These are phyloP conservation scores for Debaryomyces fabryi DNA, from an alignment of 1,139 yeast species.

Conservation along the genomic window DNA sequence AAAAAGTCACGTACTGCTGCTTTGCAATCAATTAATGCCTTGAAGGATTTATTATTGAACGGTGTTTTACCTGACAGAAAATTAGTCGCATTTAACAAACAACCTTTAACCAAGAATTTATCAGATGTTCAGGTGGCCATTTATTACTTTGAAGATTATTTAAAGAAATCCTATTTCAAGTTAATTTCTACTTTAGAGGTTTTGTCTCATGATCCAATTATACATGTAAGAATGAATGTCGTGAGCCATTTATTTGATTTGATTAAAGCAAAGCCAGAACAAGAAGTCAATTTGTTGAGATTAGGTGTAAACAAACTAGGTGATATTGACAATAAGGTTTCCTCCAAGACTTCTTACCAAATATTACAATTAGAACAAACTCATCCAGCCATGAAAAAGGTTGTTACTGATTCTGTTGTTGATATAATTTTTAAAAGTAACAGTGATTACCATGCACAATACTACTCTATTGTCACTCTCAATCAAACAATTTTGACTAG, in stretches of 20 bases:
- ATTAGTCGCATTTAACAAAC: conserved; percentile 77
- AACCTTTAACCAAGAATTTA: conserved; percentile 56
- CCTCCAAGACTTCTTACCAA: conserved; percentile 85
- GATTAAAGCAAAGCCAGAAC: conserved; percentile 88
- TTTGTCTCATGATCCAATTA: conserved; percentile 88
- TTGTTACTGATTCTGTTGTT: conserved; percentile 75
- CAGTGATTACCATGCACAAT: conserved; percentile 83
- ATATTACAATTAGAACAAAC: conserved; percentile 81
- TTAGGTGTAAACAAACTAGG: conserved; percentile 93
- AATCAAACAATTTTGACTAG: conserved; percentile 90
- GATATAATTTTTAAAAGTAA: conserved; percentile 78
- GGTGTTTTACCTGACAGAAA: conserved; percentile 88
- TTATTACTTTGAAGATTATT: conserved; percentile 86
- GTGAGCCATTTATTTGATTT: conserved; percentile 79
- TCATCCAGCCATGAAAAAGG: conserved; percentile 94
- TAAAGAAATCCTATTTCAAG: conserved; percentile 74
- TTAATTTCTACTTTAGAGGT: conserved; percentile 71
- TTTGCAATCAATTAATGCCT: conserved; percentile 83
- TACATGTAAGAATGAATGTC: conserved; percentile 81
- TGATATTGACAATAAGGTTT: conserved; percentile 86
- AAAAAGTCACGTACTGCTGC: conserved; percentile 95
- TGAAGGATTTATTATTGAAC: conserved; percentile 81
- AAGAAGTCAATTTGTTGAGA: conserved; percentile 86
- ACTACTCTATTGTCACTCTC: conserved; percentile 83
- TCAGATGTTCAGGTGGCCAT: conserved; percentile 61